These are phyloP conservation scores for Aegilops sharonensis DNA, from an alignment of 176 grass and related monocot species.

Conservation along the genomic window DNA sequence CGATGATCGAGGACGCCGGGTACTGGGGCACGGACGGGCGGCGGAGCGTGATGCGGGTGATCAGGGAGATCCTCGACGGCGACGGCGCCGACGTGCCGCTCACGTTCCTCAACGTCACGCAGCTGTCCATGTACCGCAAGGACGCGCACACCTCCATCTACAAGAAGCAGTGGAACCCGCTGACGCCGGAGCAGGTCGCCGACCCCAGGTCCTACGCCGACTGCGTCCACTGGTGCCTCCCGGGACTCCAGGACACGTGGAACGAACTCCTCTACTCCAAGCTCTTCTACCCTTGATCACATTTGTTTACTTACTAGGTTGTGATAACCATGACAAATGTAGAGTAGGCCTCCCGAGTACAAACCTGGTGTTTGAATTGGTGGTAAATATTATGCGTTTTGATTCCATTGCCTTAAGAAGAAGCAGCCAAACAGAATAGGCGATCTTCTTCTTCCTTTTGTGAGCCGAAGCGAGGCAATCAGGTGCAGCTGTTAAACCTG, in stretches of 20 bases:
- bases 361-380: neutral
- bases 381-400: neutral
- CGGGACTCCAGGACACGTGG: slow-evolving; percentile 70
- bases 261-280: slow-evolving; percentile 71
- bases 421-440: too few species aligned
- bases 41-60: slow-evolving; percentile 61
- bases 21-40: slow-evolving; percentile 86
- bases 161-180: slow-evolving; percentile 65
- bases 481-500: too few species aligned
- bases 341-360: neutral
- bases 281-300: slow-evolving; percentile 58
- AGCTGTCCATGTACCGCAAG: slow-evolving; percentile 63
- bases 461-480: too few species aligned
- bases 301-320: neutral
- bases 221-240: slow-evolving; percentile 77
- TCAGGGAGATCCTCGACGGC: slow-evolving; percentile 47
- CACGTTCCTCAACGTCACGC: slow-evolving; percentile 63
- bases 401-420: too few species aligned
- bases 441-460: too few species aligned
- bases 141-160: slow-evolving; percentile 78
- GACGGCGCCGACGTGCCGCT: slow-evolving; percentile 52
- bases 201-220: slow-evolving; percentile 62
- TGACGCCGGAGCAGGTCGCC: slow-evolving; percentile 46
- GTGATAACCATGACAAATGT: neutral
- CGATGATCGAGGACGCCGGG: slow-evolving; percentile 52